Conservation (phyloP, 1,284 basidiomycete genomes). For the Ganoderma meredithae region DNA sequence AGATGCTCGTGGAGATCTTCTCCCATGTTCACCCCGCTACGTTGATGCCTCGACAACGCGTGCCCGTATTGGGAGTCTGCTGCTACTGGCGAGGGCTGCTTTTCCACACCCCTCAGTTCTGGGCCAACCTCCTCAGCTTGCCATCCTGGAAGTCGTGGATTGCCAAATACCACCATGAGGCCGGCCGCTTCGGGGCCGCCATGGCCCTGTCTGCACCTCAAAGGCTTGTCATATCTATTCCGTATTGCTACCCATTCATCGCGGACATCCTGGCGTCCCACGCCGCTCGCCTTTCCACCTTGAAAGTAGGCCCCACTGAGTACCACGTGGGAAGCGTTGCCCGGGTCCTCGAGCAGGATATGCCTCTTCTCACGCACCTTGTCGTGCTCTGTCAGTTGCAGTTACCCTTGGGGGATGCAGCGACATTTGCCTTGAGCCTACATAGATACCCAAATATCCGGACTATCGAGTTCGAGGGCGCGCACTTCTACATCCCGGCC, state of each 20-base stretch:
- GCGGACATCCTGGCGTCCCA: background rate
- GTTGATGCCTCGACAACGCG: too few relatives aligned
- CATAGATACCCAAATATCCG: background rate
- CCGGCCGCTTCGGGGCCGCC: background rate
- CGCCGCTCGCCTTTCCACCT: background rate
- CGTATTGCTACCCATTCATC: too few relatives aligned
- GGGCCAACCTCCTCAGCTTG: constrained; percentile 1
- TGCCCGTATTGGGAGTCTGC: constrained; percentile 6
- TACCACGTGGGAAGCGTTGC: background rate
- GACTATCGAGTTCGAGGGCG: background rate
- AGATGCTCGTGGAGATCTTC: constrained; percentile 11
- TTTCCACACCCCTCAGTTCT: constrained; percentile 4
- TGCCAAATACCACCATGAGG: too few relatives aligned
- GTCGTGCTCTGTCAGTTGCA: background rate
- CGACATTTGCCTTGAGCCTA: background rate
- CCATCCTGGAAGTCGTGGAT: background rate
- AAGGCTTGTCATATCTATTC: background rate
- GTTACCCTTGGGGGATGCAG: background rate
- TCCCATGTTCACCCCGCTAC: background rate
- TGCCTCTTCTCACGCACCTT: background rate
- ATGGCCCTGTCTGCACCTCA: background rate
- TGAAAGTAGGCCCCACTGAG: background rate
- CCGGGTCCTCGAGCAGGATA: background rate
- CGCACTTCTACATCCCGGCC: background rate
- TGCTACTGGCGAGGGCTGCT: background rate